These are phyloP conservation scores for Pinus tabuliformis DNA, from an alignment of 75 land plant genomes.

Conservation along the genomic window DNA sequence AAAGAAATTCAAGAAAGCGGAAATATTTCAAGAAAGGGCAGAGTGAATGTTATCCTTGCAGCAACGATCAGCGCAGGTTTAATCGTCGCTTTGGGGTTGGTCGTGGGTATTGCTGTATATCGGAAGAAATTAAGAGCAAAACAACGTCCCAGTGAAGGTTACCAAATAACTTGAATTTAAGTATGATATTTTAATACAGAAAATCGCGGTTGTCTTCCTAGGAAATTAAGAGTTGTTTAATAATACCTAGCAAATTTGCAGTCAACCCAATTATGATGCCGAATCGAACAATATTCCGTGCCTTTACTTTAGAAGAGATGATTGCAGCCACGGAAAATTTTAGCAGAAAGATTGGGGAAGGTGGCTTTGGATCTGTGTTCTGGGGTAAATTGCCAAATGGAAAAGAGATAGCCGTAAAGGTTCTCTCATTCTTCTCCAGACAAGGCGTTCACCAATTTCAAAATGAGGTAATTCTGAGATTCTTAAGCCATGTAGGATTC, in stretches of 20 bases:
- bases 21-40: not conserved
- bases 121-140: not conserved
- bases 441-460: constrained; percentile 52
- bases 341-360: constrained; percentile 36
- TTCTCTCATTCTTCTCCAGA: constrained; percentile 29
- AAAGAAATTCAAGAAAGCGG: too few species aligned
- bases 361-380: constrained; percentile 48
- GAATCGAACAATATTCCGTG: too few species aligned
- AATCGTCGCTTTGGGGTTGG: not conserved
- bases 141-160: too few species aligned
- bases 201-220: too few species aligned
- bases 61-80: not conserved
- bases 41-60: not conserved
- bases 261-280: too few species aligned
- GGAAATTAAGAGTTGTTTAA: too few species aligned
- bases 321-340: constrained; percentile 46
- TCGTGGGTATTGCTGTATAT: not conserved
- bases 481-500: too few species aligned
- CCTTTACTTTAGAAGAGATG: constrained; percentile 39
- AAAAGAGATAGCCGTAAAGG: constrained; percentile 34
- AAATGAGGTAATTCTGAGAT: constrained; percentile 14
- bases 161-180: too few species aligned
- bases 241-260: too few species aligned
- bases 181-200: too few species aligned
- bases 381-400: constrained; percentile 30